Evolutionary conservation across 2,329 filamentous ascomycete genomes (phyloP).

Genomic region (Exophiala lecanii-corni): DNA sequence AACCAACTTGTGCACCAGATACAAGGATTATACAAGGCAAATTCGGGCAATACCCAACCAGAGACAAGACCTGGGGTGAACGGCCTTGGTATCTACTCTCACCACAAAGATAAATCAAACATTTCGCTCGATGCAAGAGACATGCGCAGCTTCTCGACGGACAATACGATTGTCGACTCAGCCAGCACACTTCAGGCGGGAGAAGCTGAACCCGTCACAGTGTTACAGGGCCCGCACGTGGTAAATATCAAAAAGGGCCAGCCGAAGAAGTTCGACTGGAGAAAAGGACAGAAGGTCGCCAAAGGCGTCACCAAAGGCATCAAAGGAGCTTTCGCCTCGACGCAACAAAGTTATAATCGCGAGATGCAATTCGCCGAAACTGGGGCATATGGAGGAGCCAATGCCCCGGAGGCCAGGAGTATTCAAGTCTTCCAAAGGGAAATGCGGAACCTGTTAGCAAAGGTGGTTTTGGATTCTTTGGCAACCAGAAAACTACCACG

Average conservation of each 20-base stretch:
- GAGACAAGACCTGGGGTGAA: conserved; percentile 39
- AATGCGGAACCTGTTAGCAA: conserved; percentile 41
- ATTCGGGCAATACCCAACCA: conserved; percentile 47
- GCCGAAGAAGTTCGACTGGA: conserved; percentile 97
- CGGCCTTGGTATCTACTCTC: conserved; percentile 61
- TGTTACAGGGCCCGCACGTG: conserved; percentile 76
- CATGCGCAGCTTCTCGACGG: conserved; percentile 41
- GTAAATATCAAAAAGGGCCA: conserved; percentile 93
- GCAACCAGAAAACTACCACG: conserved; percentile 42
- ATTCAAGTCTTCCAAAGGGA: conserved; percentile 24
- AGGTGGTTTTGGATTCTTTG: conserved; percentile 69
- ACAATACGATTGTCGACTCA: conserved; percentile 53
- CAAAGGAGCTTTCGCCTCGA: conserved; percentile 80
- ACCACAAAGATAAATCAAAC: conserved; percentile 49
- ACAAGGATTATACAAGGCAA: conserved; percentile 85
- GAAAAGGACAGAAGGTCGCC: conserved; percentile 90
- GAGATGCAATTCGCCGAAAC: conserved; percentile 57
- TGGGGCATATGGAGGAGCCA: conserved; percentile 61
- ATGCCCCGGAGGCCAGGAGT: conserved; percentile 40
- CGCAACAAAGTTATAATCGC: conserved; percentile 43
- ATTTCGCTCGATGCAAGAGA: conserved; percentile 40
- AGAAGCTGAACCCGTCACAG: conserved; percentile 57
- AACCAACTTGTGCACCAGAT: conserved; percentile 93
- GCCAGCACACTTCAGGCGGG: conserved; percentile 60
- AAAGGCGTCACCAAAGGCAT: conserved; percentile 93